Conservation (phyloP, 352 stramenopile species). For the Globisporangium lucens region DNA sequence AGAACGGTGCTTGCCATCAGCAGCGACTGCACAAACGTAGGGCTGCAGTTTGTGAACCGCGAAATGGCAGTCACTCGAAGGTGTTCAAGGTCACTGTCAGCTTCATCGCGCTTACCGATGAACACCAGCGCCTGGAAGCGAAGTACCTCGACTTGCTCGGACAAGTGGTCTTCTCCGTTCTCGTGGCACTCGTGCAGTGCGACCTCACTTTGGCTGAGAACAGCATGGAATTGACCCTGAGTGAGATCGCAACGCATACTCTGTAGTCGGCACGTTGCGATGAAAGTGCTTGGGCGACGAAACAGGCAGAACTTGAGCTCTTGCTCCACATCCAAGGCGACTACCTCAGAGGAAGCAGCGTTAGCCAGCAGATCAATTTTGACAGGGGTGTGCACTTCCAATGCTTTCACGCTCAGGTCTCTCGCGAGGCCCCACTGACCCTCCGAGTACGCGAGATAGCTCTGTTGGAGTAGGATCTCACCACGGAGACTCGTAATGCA, state of each 20-base stretch:
- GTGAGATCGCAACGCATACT: constrained; percentile 37
- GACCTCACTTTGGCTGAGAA: constrained; percentile 23
- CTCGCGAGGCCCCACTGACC: constrained; percentile 34
- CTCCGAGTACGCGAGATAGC: constrained; percentile 30
- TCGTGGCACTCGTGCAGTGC: constrained; percentile 37
- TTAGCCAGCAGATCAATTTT: background rate
- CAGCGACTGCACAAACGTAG: constrained; percentile 38
- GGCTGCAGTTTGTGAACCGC: constrained; percentile 24
- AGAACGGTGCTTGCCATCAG: constrained; percentile 36
- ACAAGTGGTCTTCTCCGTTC: constrained; percentile 38
- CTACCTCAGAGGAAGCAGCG: background rate
- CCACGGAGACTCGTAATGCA: constrained; percentile 45
- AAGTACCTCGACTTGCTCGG: constrained; percentile 43
- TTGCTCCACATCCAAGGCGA: constrained; percentile 30
- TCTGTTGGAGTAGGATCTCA: constrained; percentile 37
- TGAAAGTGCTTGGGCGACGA: constrained; percentile 28
- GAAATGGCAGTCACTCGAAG: constrained; percentile 24
- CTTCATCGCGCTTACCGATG: constrained; percentile 31
- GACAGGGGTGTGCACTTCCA: constrained; percentile 14
- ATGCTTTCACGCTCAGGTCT: constrained; percentile 22
- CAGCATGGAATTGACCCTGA: constrained; percentile 26
- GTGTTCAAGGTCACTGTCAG: constrained; percentile 22
- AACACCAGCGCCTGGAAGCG: constrained; percentile 32
- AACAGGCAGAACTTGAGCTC: constrained; percentile 37
- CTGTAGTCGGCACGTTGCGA: constrained; percentile 38